A percentile compares a stretch with the other conserved stretches of the same genome.
Conservation (phyloP, 2,329 filamentous ascomycete genomes). For the Rugonectria rugulosa region DNA sequence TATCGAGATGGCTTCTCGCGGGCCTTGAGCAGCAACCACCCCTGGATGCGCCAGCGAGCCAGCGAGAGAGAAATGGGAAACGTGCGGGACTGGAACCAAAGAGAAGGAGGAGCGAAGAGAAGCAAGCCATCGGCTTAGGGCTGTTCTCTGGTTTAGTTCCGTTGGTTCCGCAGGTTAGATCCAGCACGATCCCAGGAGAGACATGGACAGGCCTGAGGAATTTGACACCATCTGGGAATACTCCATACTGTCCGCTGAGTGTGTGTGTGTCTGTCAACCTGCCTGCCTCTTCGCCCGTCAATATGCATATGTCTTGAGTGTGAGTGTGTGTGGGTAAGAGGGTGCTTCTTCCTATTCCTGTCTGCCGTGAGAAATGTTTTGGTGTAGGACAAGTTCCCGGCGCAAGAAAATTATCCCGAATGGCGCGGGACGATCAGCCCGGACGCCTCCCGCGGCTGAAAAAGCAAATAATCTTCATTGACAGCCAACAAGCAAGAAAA, state of each 20-base stretch:
- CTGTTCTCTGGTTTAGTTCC: background rate
- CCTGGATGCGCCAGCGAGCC: conserved; percentile 7
- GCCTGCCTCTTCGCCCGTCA: background rate
- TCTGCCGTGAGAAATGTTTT: background rate
- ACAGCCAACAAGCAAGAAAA: background rate
- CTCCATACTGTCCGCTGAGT: too few relatives aligned
- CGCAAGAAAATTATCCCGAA: conserved; percentile 1
- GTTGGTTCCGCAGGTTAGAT: background rate
- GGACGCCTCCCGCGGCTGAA: conserved; percentile 14
- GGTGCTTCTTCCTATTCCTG: too few relatives aligned
- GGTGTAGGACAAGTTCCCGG: background rate
- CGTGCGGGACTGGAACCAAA: conserved; percentile 25
- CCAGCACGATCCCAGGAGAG: background rate
- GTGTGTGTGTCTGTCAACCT: too few relatives aligned
- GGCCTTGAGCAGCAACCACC: too few relatives aligned
- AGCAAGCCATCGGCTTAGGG: too few relatives aligned
- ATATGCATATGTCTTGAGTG: background rate
- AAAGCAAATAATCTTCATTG: too few relatives aligned
- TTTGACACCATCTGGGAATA: background rate
- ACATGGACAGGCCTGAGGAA: background rate
- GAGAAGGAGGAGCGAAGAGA: conserved; percentile 9
- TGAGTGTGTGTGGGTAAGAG: background rate
- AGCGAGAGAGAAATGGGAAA: background rate
- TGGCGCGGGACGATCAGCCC: conserved; percentile 10
- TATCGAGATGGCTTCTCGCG: conserved; percentile 32